These are phyloP conservation scores for Epicoccum sorghinum DNA, from an alignment of 2,329 filamentous ascomycete genomes.

Conservation along the genomic window DNA sequence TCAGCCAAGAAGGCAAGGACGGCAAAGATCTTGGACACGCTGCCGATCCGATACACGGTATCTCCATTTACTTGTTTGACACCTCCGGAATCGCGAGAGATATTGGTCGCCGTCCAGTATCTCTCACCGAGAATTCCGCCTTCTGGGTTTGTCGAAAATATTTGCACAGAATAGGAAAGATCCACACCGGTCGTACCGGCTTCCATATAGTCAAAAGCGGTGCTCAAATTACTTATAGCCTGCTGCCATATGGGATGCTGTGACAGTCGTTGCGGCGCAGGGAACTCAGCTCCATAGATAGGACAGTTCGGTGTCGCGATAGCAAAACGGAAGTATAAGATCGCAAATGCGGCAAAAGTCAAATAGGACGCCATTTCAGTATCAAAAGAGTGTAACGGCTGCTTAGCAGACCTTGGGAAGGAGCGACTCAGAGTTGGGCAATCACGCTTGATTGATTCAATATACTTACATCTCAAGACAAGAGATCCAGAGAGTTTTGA, in stretches of 20 bases:
- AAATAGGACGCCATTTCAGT: background rate
- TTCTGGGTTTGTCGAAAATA: constrained; percentile 32
- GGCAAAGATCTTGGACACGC: constrained; percentile 49
- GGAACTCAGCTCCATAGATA: constrained; percentile 30
- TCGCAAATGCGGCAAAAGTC: background rate
- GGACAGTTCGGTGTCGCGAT: constrained; percentile 30
- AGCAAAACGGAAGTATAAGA: constrained; percentile 13
- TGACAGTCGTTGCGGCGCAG: constrained; percentile 26
- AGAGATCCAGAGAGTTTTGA: background rate
- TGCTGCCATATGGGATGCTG: constrained; percentile 28
- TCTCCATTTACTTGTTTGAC: constrained; percentile 41
- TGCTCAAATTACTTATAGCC: constrained; percentile 28
- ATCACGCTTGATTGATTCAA: background rate
- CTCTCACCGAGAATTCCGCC: constrained; percentile 26
- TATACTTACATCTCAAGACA: background rate
- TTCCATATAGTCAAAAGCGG: constrained; percentile 29
- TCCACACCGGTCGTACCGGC: constrained; percentile 21
- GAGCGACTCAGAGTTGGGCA: background rate
- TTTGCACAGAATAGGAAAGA: constrained; percentile 32
- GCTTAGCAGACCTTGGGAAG: constrained; percentile 7
- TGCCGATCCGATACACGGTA: constrained; percentile 53
- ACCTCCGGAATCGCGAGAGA: constrained; percentile 24
- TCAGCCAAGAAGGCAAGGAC: constrained; percentile 48
- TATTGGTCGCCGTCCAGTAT: constrained; percentile 25
- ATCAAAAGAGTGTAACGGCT: constrained; percentile 17